Evolutionary conservation across 805 yeast genomes (phyloP), one percentile per base, ranked within the genome.

Genomic region (Schwanniomyces sp.): DNA sequence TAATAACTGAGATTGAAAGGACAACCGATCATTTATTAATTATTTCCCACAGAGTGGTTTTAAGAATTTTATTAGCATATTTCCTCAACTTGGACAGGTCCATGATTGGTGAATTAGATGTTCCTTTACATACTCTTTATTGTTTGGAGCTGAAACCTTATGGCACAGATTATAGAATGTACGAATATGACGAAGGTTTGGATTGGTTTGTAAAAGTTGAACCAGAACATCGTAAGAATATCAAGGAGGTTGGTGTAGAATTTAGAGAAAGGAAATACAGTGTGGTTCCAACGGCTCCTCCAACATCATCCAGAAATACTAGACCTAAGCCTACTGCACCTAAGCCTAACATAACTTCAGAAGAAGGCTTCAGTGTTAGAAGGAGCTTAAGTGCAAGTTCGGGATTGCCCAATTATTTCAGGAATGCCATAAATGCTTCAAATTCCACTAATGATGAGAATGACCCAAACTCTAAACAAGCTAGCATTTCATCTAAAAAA

Each of bases 111-210:
- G 96, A 88, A 56, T 76, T 92, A 53, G 97, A 92, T 66, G 91
- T 92, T 5, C 98, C 98, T 5, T 72, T 92, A 46, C 97, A 92
- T 61, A 88, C 96, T 7, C 82, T 92, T 8, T 92, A 91, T 63
- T 81, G 92, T 48, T 76, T 92, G 51, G 97, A 92, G 61, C 91
- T 92, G 43, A 89, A 88, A 64, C 97, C 98, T 0, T 92, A 90
- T 65, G 98, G 98, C 2, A 96, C 95, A 2, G 95, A 90, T 51
- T 92, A 96, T 90, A 80, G 86, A 11, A 74, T 91, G 63, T 92
- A 85, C 67, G 96, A 91, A 63, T 92, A 85, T 68, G 86, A 88
- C 57, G 97, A 91, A 55, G 68, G 67, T 2, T 67, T 76, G 36
- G 91, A 91, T 62, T 82, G 89, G 85, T 92, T 92, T 69, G 78